Conservation (phyloP, 208 protist genomes). For the Trypanosoma grayi region DNA sequence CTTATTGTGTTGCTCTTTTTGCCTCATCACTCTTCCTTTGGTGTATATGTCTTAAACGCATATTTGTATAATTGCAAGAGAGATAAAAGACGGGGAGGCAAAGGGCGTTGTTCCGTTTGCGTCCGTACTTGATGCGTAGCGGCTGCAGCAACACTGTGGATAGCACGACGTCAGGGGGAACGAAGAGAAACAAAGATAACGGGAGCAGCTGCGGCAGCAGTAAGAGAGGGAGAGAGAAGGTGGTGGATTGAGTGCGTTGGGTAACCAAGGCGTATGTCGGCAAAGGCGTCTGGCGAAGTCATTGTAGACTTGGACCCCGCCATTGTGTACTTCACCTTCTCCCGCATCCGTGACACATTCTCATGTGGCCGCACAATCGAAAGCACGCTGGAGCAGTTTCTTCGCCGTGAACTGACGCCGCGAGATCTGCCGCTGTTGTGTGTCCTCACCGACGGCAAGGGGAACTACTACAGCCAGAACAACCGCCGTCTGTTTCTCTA, state of each 20-base stretch:
- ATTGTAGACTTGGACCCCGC: conserved; percentile 52
- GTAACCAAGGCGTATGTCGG: too few species aligned
- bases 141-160: too few species aligned
- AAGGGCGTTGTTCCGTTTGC: not conserved
- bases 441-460: conserved; percentile 52
- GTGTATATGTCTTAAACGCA: not conserved
- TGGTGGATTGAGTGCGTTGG: too few species aligned
- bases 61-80: too few species aligned
- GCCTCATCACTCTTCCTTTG: not conserved
- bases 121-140: too few species aligned
- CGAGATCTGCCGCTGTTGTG: conserved; percentile 68
- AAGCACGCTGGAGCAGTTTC: conserved; percentile 67
- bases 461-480: conserved; percentile 77
- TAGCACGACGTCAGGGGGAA: too few species aligned
- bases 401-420: conserved; percentile 38
- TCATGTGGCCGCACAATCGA: conserved; percentile 82
- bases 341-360: conserved; percentile 72
- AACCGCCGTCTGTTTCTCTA: conserved; percentile 84
- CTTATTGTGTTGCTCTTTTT: not conserved
- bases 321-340: conserved; percentile 86
- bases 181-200: too few species aligned
- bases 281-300: conserved; percentile 15
- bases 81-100: too few species aligned
- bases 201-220: too few species aligned
- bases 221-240: not conserved